Conservation (phyloP, 345 rosid species). For the Crucihimalaya himalaica region DNA sequence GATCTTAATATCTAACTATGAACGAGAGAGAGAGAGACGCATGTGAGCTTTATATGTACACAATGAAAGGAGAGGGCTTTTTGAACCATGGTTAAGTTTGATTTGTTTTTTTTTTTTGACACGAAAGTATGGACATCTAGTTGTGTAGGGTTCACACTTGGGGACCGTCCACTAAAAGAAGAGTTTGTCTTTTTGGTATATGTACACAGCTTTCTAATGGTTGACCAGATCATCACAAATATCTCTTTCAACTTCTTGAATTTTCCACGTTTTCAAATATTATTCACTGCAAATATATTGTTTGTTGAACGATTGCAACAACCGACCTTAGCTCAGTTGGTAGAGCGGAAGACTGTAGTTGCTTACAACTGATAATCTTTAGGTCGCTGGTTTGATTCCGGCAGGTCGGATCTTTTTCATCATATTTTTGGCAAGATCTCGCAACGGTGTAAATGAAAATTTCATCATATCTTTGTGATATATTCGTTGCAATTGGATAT, state of each 20-base stretch:
- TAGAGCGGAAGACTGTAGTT: slow-evolving; percentile 99
- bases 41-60: slow-evolving; percentile 28
- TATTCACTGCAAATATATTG: rapidly evolving
- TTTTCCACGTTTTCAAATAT: neutral
- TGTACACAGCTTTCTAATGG: neutral
- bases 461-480: neutral
- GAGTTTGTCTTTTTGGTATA: slow-evolving; percentile 10
- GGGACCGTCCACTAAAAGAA: slow-evolving; percentile 27
- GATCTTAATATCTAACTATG: slow-evolving; percentile 19
- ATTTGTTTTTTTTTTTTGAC: slow-evolving; percentile 8
- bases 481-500: slow-evolving; percentile 10
- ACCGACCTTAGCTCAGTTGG: slow-evolving; percentile 99
- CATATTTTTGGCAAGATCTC: neutral
- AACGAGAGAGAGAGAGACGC: slow-evolving; percentile 11
- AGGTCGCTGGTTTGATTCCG: slow-evolving; percentile 74
- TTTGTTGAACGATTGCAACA: rapidly evolving
- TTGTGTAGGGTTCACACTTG: slow-evolving; percentile 25
- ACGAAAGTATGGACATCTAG: neutral
- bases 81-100: slow-evolving; percentile 4
- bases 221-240: neutral
- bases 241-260: neutral
- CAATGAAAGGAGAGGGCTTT: neutral
- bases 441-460: neutral
- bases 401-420: slow-evolving; percentile 47
- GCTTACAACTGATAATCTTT: slow-evolving; percentile 31